Evolutionary conservation across 495 filamentous ascomycete species (phyloP).

Genomic region (Aspergillus kassunensis): DNA sequence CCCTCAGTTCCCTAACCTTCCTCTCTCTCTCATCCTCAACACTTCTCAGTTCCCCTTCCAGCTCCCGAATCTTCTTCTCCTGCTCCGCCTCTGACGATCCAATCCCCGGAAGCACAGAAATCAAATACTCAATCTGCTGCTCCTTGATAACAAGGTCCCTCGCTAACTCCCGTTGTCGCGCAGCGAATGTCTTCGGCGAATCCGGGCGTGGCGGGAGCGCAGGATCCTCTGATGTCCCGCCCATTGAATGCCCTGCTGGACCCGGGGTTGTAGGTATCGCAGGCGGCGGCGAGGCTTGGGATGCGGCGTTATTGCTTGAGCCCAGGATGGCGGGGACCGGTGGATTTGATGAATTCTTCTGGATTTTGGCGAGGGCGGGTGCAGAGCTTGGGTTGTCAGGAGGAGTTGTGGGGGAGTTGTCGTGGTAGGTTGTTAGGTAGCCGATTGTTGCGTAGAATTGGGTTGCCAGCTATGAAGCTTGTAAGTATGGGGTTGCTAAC

Average conservation of each 20-base stretch:
- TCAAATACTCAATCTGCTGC: slow-evolving; percentile 89
- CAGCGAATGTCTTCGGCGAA: slow-evolving; percentile 61
- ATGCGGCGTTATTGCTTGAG: slow-evolving; percentile 11
- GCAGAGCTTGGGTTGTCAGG: slow-evolving; percentile 53
- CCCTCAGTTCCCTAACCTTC: slow-evolving; percentile 68
- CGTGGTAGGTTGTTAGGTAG: slow-evolving; percentile 80
- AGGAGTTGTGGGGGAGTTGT: slow-evolving; percentile 60
- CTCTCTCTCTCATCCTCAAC: slow-evolving; percentile 68
- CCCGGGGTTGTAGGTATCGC: slow-evolving; percentile 17
- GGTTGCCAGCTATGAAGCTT: slow-evolving; percentile 62
- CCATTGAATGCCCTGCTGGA: slow-evolving; percentile 7
- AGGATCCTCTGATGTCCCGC: slow-evolving; percentile 17
- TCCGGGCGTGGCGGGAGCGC: slow-evolving; percentile 47
- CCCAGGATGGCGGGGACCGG: slow-evolving; percentile 33
- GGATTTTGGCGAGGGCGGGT: slow-evolving; percentile 38
- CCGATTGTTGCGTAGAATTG: slow-evolving; percentile 85
- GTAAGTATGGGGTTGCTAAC: slow-evolving; percentile 4
- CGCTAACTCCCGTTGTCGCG: slow-evolving; percentile 74
- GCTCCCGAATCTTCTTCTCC: slow-evolving; percentile 62
- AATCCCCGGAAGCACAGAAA: slow-evolving; percentile 79
- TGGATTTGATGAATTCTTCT: slow-evolving; percentile 38
- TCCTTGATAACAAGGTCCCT: slow-evolving; percentile 85
- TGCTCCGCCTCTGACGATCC: slow-evolving; percentile 82
- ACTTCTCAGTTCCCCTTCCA: slow-evolving; percentile 71
- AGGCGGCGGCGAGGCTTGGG: slow-evolving; percentile 29